phyloP scores from a whole-genome alignment of 306 rosid genomes.

The Vachellia pachyceras region DNA sequence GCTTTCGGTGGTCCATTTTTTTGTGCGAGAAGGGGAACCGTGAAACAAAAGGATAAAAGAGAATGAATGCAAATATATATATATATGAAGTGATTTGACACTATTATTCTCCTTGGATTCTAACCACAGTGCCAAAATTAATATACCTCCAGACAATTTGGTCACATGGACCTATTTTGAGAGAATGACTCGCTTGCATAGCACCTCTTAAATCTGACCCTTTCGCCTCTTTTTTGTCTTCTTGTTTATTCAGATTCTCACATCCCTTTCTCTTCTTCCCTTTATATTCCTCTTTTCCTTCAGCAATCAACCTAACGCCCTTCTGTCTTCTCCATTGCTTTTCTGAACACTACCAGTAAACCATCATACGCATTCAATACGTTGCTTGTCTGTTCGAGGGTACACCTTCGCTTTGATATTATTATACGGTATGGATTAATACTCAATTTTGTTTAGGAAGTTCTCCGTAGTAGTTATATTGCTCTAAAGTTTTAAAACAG shows the following conservation, averaged over 20 bases:
- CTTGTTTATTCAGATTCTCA: background rate
- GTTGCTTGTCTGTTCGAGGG: too few relatives aligned
- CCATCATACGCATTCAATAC: background rate
- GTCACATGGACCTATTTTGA: slow-evolving; percentile 25
- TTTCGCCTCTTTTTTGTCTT: slow-evolving; percentile 39
- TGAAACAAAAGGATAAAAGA: slow-evolving; percentile 47
- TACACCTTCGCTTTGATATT: too few relatives aligned
- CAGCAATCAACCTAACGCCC: slow-evolving; percentile 27
- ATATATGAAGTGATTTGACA: slow-evolving; percentile 40
- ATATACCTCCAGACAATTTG: slow-evolving; percentile 22
- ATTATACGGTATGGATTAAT: too few relatives aligned
- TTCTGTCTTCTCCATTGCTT: slow-evolving; percentile 38
- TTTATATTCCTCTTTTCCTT: background rate
- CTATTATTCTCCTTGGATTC: slow-evolving; percentile 44
- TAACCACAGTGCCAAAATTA: background rate
- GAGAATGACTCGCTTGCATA: background rate
- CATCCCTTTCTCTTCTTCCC: slow-evolving; percentile 1
- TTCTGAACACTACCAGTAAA: background rate
- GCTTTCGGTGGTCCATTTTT: slow-evolving; percentile 53
- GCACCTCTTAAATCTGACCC: background rate
- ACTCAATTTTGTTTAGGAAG: too few relatives aligned
- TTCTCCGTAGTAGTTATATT: too few relatives aligned
- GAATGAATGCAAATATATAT: slow-evolving; percentile 20
- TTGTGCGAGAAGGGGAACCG: slow-evolving; percentile 24
- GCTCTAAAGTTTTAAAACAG: too few relatives aligned